Percentiles rank a stretch among this genome's conserved stretches.
These are phyloP conservation scores for Podaxis pistillaris DNA, from an alignment of 768 basidiomycete genomes.

Conservation along the genomic window DNA sequence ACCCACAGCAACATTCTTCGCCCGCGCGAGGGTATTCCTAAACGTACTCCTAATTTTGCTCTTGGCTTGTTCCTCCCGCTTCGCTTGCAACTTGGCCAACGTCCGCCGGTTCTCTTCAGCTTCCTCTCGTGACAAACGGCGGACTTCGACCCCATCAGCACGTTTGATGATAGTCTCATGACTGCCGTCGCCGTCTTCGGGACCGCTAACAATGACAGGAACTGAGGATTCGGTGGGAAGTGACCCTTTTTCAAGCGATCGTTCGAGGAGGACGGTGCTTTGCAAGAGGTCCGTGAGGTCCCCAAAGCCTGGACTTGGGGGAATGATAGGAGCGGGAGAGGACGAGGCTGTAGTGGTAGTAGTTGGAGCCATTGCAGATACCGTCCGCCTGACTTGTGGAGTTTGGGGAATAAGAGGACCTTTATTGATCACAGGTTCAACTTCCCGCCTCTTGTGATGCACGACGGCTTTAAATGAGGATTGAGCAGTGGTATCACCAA, in stretches of 20 bases:
- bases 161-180: slow-evolving; percentile 19
- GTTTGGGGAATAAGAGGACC: not conserved
- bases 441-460: slow-evolving; percentile 51
- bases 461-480: slow-evolving; percentile 55
- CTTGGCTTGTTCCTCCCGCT: slow-evolving; percentile 24
- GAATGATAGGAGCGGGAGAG: slow-evolving; percentile 20
- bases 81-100: slow-evolving; percentile 24
- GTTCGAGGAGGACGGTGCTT: slow-evolving; percentile 58
- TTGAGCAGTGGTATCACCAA: slow-evolving; percentile 15
- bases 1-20: slow-evolving; percentile 21
- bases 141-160: slow-evolving; percentile 16
- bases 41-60: slow-evolving; percentile 34
- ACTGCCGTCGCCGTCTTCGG: slow-evolving; percentile 15
- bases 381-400: slow-evolving; percentile 14
- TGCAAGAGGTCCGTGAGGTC: slow-evolving; percentile 56
- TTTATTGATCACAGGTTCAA: not conserved
- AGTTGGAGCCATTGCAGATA: slow-evolving; percentile 17
- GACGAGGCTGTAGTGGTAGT: slow-evolving; percentile 21
- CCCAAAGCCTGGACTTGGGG: slow-evolving; percentile 43
- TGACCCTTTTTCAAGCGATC: slow-evolving; percentile 48
- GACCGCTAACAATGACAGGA: slow-evolving; percentile 7
- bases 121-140: slow-evolving; percentile 18
- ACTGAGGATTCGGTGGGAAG: slow-evolving; percentile 35
- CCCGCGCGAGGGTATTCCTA: slow-evolving; percentile 30
- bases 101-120: slow-evolving; percentile 27